Percentiles rank a stretch among this genome's conserved stretches.
phyloP scores from a whole-genome alignment of 495 filamentous ascomycete genomes.

The Hyaloscypha hepaticicola region DNA sequence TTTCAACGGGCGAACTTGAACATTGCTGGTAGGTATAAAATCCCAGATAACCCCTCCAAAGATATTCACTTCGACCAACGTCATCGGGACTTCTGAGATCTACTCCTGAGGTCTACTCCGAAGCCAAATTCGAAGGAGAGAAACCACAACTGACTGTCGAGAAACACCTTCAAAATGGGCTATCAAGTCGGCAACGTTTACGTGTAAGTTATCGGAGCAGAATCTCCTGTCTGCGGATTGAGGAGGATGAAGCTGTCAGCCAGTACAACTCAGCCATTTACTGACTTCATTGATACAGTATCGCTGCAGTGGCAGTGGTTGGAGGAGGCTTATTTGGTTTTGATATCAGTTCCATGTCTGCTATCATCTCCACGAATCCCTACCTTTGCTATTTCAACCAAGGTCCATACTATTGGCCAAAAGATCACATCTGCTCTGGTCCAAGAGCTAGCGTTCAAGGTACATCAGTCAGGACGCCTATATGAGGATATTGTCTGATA shows the following conservation, averaged over 20 bases:
- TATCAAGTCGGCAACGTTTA: conserved; percentile 67
- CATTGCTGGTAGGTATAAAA: not conserved
- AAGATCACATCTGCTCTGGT: conserved; percentile 35
- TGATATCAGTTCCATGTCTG: conserved; percentile 80
- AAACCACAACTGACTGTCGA: conserved; percentile 3
- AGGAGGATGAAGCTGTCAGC: not conserved
- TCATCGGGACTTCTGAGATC: conserved; percentile 4
- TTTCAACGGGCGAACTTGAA: not conserved
- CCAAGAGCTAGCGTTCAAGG: conserved; percentile 36
- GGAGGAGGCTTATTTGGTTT: conserved; percentile 83
- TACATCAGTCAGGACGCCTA: conserved; percentile 9
- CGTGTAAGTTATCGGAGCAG: conserved; percentile 27
- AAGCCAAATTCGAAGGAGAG: not conserved
- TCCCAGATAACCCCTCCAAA: not conserved
- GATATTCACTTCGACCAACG: not conserved
- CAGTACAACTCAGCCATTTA: not conserved
- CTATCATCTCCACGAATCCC: conserved; percentile 61
- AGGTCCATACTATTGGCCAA: conserved; percentile 35
- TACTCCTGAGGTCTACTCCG: not conserved
- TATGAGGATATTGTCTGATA: conserved; percentile 37
- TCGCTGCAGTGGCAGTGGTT: conserved; percentile 71
- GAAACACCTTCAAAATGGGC: conserved; percentile 36
- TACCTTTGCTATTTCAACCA: conserved; percentile 68
- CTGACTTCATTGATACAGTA: conserved; percentile 30
- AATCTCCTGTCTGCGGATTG: not conserved